A percentile compares a stretch with the other conserved stretches of the same genome.
Conservation (phyloP, 2,329 filamentous ascomycete genomes). For the Exophiala sp. region DNA sequence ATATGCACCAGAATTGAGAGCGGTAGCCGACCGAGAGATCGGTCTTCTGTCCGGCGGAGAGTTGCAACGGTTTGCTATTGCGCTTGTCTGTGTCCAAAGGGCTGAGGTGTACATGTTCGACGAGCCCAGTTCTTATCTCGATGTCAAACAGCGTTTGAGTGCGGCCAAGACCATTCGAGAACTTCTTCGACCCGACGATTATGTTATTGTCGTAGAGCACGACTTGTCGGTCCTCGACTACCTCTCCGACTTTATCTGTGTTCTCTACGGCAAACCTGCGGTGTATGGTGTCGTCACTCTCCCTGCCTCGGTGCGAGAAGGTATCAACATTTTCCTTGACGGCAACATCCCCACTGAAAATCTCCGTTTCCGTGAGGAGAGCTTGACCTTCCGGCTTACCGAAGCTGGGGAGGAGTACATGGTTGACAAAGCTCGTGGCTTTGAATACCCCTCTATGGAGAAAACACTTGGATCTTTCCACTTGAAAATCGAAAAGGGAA, state of each 20-base stretch:
- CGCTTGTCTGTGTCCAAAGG: conserved; percentile 88
- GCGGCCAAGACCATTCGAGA: conserved; percentile 90
- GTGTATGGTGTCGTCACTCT: conserved; percentile 97
- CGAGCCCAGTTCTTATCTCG: conserved; percentile 95
- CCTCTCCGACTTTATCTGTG: conserved; percentile 96
- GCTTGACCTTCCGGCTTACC: conserved; percentile 86
- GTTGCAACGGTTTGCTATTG: conserved; percentile 95
- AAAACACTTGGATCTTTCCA: conserved; percentile 89
- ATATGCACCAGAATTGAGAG: conserved; percentile 59
- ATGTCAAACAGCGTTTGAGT: conserved; percentile 97
- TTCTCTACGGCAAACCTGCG: conserved; percentile 90
- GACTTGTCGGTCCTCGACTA: conserved; percentile 98
- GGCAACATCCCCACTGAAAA: conserved; percentile 98
- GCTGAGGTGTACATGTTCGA: conserved; percentile 99
- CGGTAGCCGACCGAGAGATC: conserved; percentile 89
- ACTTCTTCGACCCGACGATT: conserved; percentile 80
- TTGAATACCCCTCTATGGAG: conserved; percentile 82
- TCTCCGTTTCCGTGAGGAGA: conserved; percentile 95
- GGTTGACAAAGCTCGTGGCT: conserved; percentile 75
- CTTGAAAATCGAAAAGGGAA: conserved; percentile 70
- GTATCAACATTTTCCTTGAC: conserved; percentile 98
- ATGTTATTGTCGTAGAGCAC: conserved; percentile 98
- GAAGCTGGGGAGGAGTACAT: conserved; percentile 86
- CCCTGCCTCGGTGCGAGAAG: conserved; percentile 91
- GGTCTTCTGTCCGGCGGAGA: conserved; percentile 90